phyloP scores from a whole-genome alignment of 2,329 filamentous ascomycete species.

The Stromatinia cepivora region DNA sequence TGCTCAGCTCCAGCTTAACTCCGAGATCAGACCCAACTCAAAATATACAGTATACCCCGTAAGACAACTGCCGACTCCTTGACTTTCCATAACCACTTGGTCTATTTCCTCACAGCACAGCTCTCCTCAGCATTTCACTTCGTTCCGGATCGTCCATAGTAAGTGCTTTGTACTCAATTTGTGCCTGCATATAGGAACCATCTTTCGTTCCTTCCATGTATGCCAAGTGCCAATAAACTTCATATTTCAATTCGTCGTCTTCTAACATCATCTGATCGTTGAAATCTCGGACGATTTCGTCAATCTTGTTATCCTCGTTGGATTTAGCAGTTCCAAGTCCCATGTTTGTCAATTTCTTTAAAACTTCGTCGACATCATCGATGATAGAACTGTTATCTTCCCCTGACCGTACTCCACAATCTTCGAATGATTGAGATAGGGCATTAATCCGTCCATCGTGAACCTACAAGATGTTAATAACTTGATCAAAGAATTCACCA shows the following conservation, averaged over 20 bases:
- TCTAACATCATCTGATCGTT: conserved; percentile 1
- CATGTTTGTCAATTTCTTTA: conserved; percentile 7
- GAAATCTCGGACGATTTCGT: conserved; percentile 1
- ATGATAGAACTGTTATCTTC: background rate
- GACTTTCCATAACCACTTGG: conserved; percentile 9
- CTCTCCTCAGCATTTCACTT: conserved; percentile 15
- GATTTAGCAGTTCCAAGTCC: background rate
- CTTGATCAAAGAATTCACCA: background rate
- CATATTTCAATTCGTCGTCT: conserved; percentile 18
- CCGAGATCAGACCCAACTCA: conserved; percentile 2
- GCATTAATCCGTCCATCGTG: conserved; percentile 21
- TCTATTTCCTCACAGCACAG: conserved; percentile 13
- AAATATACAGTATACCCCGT: background rate
- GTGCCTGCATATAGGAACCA: conserved; percentile 13
- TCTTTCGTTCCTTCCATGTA: conserved; percentile 21
- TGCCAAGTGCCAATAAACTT: conserved; percentile 20
- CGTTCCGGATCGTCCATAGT: background rate
- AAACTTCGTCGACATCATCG: conserved; percentile 14
- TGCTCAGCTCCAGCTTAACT: conserved; percentile 6
- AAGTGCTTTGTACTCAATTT: conserved; percentile 16
- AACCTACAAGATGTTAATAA: conserved; percentile 8
- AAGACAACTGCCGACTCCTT: background rate
- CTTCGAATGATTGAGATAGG: conserved; percentile 4
- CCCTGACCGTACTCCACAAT: conserved; percentile 11
- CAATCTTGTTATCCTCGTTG: conserved; percentile 1